Base-by-base conservation (phyloP, 2,329 filamentous ascomycete species). In the Neurospora crassa region DNA sequence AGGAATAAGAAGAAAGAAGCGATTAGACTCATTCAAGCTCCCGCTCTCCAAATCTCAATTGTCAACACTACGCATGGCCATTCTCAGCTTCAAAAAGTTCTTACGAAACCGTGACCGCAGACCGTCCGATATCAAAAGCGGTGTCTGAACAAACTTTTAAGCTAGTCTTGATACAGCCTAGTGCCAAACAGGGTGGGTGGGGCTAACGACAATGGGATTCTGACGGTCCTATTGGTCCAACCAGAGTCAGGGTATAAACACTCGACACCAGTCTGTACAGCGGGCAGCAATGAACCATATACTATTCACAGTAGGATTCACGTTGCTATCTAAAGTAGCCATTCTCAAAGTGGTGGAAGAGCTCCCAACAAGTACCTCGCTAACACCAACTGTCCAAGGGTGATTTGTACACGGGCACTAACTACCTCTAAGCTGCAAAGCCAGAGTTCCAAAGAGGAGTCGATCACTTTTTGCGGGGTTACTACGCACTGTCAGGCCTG, bases 71-170 rank as follows among this genome's bases (percentile, higher is more conserved):
- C n/a, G 43, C n/a, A 45, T 20, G 43, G 43, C 43, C 43, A 45
- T 45, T 45, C 11, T n/a, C 47, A 29, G 47, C 47, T 24, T 29
- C 20, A 20, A 53, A 45, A 45, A 45, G 47, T 53, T 53, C n/a
- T 53, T n/a, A 59, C 47, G 14, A 59, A 59, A 59, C 47, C 47
- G 24, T 59, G 47, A 53, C 47, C 47, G 68, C 47, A 29, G 47
- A 34, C 53, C 53, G 68, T 69, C 68, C 43, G 20, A 68, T 37
- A 63, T 71, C 59, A 63, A 43, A 67, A 67, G 47, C 67, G 70
- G 71, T 70, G 73, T 72, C 53, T 68, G 71, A 74, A 74, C 71
- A 72, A 74, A 71, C 68, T 72, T 74, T 74, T 42, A 45, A 69
- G 73, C 73, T 74, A 74, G 68, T 10, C 47, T 5, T 5, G 34